Evolutionary conservation across 192 early-diverging fungal genomes (phyloP).

Genomic region (Chytriomyces sp.): DNA sequence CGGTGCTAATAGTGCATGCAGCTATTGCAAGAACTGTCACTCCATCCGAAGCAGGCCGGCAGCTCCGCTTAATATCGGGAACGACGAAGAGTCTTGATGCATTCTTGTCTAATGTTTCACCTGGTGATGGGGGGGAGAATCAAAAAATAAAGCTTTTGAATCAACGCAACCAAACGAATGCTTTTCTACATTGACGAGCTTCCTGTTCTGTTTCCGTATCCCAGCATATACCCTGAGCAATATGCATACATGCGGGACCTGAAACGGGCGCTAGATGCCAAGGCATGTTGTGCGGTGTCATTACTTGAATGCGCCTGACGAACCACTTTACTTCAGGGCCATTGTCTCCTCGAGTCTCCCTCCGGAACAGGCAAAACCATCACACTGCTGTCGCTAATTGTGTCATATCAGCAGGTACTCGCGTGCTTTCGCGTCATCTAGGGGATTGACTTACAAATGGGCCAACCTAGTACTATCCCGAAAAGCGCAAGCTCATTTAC

Average conservation of each 20-base stretch:
- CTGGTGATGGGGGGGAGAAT: no score
- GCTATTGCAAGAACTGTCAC: constrained; percentile 26
- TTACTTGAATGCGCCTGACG: background rate
- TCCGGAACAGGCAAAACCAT: constrained; percentile 99
- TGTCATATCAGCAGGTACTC: constrained; percentile 88
- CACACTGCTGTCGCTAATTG: constrained; percentile 90
- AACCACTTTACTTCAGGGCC: constrained; percentile 79
- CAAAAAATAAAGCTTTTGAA: background rate
- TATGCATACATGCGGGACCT: constrained; percentile 97
- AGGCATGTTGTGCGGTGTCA: constrained; percentile 46
- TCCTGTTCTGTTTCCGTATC: constrained; percentile 96
- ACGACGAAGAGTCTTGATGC: background rate
- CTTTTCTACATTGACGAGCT: constrained; percentile 84
- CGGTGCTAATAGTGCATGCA: background rate
- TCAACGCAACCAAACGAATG: constrained; percentile 8
- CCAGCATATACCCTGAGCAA: constrained; percentile 99
- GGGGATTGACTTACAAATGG: background rate
- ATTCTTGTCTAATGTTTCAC: no score
- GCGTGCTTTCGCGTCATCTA: background rate
- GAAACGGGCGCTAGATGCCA: constrained; percentile 88
- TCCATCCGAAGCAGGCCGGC: constrained; percentile 3
- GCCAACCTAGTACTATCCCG: constrained; percentile 65
- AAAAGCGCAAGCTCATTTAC: constrained; percentile 97
- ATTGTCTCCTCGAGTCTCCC: constrained; percentile 98
- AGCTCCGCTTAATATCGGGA: background rate